Evolutionary conservation across 129 eudicot genomes (phyloP).

Genomic region (Dittrichia graveolens): DNA sequence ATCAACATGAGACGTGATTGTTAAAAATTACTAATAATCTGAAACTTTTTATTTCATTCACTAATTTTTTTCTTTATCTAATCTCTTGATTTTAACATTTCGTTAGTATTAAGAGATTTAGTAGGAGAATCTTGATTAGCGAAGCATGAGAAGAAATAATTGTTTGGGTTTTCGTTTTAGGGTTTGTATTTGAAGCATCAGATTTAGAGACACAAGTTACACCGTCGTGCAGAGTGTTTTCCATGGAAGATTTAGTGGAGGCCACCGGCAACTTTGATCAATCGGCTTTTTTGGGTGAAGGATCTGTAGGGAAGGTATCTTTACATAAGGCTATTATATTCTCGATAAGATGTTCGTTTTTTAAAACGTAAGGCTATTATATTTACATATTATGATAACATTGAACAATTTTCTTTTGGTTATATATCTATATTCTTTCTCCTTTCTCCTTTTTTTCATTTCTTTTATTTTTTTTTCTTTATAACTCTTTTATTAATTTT

Average conservation of each 20-base stretch:
- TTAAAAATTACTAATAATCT: background rate
- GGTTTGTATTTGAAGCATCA: constrained; percentile 56
- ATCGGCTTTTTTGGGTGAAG: constrained; percentile 66
- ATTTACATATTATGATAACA: too few species aligned
- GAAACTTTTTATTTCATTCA: background rate
- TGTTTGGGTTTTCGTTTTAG: constrained; percentile 33
- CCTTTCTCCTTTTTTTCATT: too few species aligned
- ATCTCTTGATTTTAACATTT: background rate
- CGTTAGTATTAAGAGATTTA: too few species aligned
- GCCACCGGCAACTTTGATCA: constrained; percentile 67
- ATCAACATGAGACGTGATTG: background rate
- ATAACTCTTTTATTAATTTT: too few species aligned
- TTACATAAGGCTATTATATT: too few species aligned
- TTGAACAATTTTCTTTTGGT: too few species aligned
- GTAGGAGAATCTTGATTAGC: background rate
- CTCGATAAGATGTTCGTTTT: too few species aligned
- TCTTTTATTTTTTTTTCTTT: too few species aligned
- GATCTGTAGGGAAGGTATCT: constrained; percentile 76
- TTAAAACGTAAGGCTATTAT: too few species aligned
- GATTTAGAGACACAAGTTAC: constrained; percentile 64
- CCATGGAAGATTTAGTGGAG: constrained; percentile 60
- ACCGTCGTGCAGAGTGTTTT: constrained; percentile 50
- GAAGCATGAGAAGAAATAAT: background rate
- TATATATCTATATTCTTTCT: too few species aligned
- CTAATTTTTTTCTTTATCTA: background rate